These are phyloP conservation scores for Lycium ferocissimum DNA, from an alignment of 257 asterid species.

Conservation along the genomic window DNA sequence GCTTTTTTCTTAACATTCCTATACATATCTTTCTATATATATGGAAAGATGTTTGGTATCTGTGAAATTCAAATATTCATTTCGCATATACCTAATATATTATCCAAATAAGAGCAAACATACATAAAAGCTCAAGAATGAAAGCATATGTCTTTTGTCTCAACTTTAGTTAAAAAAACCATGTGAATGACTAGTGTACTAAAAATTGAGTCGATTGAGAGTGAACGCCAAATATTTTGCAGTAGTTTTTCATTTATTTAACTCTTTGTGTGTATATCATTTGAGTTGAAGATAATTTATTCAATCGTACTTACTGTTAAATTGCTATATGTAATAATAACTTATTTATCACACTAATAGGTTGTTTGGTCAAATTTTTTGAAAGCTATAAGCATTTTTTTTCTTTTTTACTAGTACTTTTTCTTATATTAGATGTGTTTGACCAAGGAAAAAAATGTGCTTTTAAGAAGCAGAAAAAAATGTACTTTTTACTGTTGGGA, in stretches of 20 bases:
- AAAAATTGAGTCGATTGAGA: too few relatives aligned
- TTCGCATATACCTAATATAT: slow-evolving; percentile 6
- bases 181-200: background rate
- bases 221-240: background rate
- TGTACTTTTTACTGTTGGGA: too few relatives aligned
- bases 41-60: background rate
- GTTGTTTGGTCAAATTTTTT: too few relatives aligned
- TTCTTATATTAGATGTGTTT: too few relatives aligned
- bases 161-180: background rate
- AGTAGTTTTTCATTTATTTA: background rate
- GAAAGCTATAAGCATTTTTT: too few relatives aligned
- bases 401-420: too few relatives aligned
- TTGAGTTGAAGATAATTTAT: too few relatives aligned
- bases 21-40: slow-evolving; percentile 10
- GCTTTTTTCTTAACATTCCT: background rate
- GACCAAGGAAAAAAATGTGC: too few relatives aligned
- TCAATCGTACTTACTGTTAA: too few relatives aligned
- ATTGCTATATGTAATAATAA: too few relatives aligned
- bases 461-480: too few relatives aligned
- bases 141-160: background rate
- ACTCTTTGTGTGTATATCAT: background rate
- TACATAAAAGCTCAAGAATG: background rate
- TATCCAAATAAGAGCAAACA: slow-evolving; percentile 18
- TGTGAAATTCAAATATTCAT: slow-evolving; percentile 21
- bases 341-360: too few relatives aligned